Conservation (phyloP, 2,329 filamentous ascomycete species). For the Stemphylium lycopersici region DNA sequence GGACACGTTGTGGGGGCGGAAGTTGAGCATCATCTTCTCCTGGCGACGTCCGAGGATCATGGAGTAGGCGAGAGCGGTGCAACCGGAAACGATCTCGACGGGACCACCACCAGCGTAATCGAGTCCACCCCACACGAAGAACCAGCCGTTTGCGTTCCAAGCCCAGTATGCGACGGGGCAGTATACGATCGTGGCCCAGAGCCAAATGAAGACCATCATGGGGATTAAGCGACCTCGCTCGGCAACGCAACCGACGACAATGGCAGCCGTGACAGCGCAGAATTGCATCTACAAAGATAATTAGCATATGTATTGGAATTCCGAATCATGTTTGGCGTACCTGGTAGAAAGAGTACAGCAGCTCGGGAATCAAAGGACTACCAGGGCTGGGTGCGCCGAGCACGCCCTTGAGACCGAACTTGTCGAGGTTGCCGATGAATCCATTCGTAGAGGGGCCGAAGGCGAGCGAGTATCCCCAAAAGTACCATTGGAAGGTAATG, state of each 20-base stretch:
- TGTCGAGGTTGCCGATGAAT: slow-evolving; percentile 87
- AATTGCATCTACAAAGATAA: slow-evolving; percentile 80
- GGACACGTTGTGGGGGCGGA: slow-evolving; percentile 98
- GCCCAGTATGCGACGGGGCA: slow-evolving; percentile 96
- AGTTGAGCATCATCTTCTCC: slow-evolving; percentile 99
- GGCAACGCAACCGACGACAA: slow-evolving; percentile 88
- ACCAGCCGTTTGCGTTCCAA: slow-evolving; percentile 96
- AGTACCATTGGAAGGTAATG: slow-evolving; percentile 98
- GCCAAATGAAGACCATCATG: slow-evolving; percentile 93
- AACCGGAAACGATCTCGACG: slow-evolving; percentile 94
- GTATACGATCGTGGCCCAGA: slow-evolving; percentile 97
- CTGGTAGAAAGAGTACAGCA: slow-evolving; percentile 95
- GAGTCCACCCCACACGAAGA: slow-evolving; percentile 84
- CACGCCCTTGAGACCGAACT: slow-evolving; percentile 87
- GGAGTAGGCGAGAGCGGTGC: slow-evolving; percentile 93
- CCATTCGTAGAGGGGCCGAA: slow-evolving; percentile 86
- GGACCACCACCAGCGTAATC: slow-evolving; percentile 97
- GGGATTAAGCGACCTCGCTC: slow-evolving; percentile 93
- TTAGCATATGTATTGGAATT: slow-evolving; percentile 15
- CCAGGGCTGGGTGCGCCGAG: slow-evolving; percentile 85
- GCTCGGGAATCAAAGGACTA: slow-evolving; percentile 83
- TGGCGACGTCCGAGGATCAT: slow-evolving; percentile 94
- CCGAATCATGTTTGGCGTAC: slow-evolving; percentile 52
- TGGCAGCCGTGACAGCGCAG: slow-evolving; percentile 88
- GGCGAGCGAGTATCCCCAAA: slow-evolving; percentile 97